Percentiles rank a stretch among this genome's conserved stretches.
Evolutionary conservation across 257 asterid species (phyloP).

Genomic region (Misopates orontium): DNA sequence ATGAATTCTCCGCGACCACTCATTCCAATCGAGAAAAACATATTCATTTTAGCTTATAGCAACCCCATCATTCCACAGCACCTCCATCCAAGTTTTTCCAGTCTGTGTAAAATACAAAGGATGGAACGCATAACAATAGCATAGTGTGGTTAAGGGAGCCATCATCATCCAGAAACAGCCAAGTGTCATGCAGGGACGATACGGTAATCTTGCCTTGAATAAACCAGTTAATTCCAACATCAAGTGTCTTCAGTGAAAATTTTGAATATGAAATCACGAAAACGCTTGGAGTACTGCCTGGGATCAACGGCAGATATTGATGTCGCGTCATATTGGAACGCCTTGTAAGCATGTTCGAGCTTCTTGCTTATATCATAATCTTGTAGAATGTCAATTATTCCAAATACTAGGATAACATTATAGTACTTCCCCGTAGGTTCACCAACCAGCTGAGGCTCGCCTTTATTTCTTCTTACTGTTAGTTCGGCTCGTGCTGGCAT

Average conservation of each 20-base stretch:
- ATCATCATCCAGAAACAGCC: conserved; percentile 16
- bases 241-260: conserved; percentile 38
- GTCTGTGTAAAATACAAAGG: conserved; percentile 18
- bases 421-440: conserved; percentile 40
- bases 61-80: too few relatives aligned
- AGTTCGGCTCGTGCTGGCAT: conserved; percentile 39
- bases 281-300: conserved; percentile 42
- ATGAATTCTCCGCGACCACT: too few relatives aligned
- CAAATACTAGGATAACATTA: conserved; percentile 36
- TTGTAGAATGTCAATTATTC: conserved; percentile 41
- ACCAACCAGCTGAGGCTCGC: conserved; percentile 31
- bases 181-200: not conserved
- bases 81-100: too few relatives aligned
- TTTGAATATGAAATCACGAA: conserved; percentile 41
- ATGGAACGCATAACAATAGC: conserved; percentile 9
- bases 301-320: conserved; percentile 46
- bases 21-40: too few relatives aligned
- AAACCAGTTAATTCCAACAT: not conserved
- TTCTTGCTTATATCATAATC: conserved; percentile 45
- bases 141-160: conserved; percentile 6
- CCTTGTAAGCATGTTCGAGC: conserved; percentile 48
- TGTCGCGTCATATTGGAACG: conserved; percentile 42
- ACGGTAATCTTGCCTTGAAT: conserved; percentile 15
- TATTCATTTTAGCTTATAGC: too few relatives aligned
- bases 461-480: conserved; percentile 31